These are phyloP conservation scores for Pichia norvegensis DNA, from an alignment of 1,139 yeast species.

Conservation along the genomic window DNA sequence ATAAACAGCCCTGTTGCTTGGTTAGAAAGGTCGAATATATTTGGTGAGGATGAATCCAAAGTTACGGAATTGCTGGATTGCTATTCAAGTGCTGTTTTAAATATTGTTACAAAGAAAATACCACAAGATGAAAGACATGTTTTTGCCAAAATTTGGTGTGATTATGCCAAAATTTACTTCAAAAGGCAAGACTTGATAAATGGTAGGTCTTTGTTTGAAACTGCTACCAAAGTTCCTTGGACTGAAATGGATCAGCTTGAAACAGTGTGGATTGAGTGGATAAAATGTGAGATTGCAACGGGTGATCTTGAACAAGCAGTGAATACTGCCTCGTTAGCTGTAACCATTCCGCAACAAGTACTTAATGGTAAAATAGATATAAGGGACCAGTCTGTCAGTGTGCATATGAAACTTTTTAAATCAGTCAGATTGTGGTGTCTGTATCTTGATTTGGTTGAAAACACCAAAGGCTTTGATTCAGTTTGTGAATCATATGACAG, in stretches of 20 bases:
- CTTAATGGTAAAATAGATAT: conserved; percentile 28
- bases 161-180: conserved; percentile 61
- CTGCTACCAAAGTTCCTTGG: conserved; percentile 69
- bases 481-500: conserved; percentile 49
- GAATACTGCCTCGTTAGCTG: conserved; percentile 43
- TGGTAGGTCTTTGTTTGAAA: conserved; percentile 38
- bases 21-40: conserved; percentile 52
- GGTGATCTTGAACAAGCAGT: conserved; percentile 48
- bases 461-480: conserved; percentile 40
- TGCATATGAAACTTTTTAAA: conserved; percentile 45
- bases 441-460: conserved; percentile 67
- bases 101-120: conserved; percentile 54
- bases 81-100: conserved; percentile 59
- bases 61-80: conserved; percentile 42
- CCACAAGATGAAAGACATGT: conserved; percentile 28
- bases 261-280: conserved; percentile 65
- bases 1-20: conserved; percentile 58
- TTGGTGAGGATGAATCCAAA: conserved; percentile 27
- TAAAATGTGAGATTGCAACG: conserved; percentile 50
- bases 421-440: conserved; percentile 64
- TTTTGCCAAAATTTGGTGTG: conserved; percentile 57
- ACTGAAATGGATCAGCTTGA: conserved; percentile 57
- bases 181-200: conserved; percentile 24
- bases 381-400: conserved; percentile 39
- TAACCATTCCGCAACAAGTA: conserved; percentile 35